Conservation (phyloP, 495 filamentous ascomycete species). For the Letharia lupina region DNA sequence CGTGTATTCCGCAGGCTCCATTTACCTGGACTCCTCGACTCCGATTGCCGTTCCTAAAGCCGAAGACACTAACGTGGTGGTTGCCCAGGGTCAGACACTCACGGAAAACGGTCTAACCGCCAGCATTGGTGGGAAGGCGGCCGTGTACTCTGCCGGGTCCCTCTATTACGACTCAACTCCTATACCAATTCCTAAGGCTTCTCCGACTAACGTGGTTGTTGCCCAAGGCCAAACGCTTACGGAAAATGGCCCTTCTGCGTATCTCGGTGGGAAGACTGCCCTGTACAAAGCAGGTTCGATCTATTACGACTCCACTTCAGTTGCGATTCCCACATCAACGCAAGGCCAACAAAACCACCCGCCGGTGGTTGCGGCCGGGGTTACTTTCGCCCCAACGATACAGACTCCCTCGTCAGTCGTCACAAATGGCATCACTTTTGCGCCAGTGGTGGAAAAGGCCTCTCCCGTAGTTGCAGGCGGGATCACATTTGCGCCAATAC, state of each 20-base stretch:
- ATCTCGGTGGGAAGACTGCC: not conserved
- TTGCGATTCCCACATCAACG: not conserved
- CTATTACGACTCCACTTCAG: not conserved
- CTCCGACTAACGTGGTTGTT: not conserved
- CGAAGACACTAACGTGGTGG: not conserved
- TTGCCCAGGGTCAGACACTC: not conserved
- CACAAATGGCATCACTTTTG: not conserved
- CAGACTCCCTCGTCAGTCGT: not conserved
- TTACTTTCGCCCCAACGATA: not conserved
- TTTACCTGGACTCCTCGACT: not conserved
- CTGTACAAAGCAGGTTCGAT: slow-evolving; percentile 1
- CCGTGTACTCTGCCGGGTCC: not conserved
- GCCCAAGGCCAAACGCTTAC: not conserved
- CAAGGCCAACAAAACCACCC: not conserved
- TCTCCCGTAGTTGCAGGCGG: not conserved
- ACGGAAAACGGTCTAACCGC: not conserved
- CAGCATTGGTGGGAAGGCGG: slow-evolving; percentile 1
- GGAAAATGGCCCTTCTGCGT: not conserved
- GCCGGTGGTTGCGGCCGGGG: not conserved
- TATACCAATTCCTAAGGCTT: not conserved
- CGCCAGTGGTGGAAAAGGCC: not conserved
- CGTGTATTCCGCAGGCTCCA: slow-evolving; percentile 1
- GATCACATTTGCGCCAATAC: not conserved
- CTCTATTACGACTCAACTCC: slow-evolving; percentile 1
- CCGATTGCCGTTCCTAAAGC: not conserved